Base-by-base conservation (phyloP, 345 rosid species). In the Firmiana major region DNA sequence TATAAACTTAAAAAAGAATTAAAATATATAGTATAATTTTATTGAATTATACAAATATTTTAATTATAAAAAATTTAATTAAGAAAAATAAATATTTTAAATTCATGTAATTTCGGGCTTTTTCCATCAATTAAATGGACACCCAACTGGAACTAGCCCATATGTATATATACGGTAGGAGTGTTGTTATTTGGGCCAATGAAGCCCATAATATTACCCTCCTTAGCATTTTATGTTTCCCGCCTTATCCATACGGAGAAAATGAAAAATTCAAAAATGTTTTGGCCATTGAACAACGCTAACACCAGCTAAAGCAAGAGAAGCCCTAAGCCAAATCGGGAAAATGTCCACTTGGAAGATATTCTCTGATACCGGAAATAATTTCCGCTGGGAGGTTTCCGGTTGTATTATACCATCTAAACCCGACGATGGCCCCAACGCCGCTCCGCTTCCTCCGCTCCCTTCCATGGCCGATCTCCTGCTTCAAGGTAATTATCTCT, bases 291-390 rank as follows among this genome's bases (percentile, higher is more conserved):
- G n/a, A n/a, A n/a, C n/a, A n/a, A n/a, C n/a, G n/a, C n/a, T n/a
- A n/a, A n/a, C 42, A 26, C 4, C 12, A 49, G 42, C 24, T 22
- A 71, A 3, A 60, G 60, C 42, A 73, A 26, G 19, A 19, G 1
- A 43, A 58, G 22, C 76, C 62, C 76, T 55, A 59, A 64, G 17
- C 40, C 7, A 71, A 75, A 21, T 75, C 80, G 49, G 80, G 79
- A 26, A 76, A 77, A 95, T 95, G 99, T 90, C 97, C 45, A 81
- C 94, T 81, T 93, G 99, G 97, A 84, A 86, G 73, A 79, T 93
- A 3, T 81, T 81, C 80, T 64, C 94, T 79, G 89, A 86, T 79
- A 75, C 86, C 73, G 85, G 85, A 48, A 84, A 80, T 38, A 72
- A 78, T 62, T 84, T 85, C 78, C 91, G 86, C 55, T 93, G 98